A percentile compares a stretch with the other conserved stretches of the same genome.
These are phyloP conservation scores for Aquilaria sinensis DNA, from an alignment of 345 rosid genomes.

Conservation along the genomic window DNA sequence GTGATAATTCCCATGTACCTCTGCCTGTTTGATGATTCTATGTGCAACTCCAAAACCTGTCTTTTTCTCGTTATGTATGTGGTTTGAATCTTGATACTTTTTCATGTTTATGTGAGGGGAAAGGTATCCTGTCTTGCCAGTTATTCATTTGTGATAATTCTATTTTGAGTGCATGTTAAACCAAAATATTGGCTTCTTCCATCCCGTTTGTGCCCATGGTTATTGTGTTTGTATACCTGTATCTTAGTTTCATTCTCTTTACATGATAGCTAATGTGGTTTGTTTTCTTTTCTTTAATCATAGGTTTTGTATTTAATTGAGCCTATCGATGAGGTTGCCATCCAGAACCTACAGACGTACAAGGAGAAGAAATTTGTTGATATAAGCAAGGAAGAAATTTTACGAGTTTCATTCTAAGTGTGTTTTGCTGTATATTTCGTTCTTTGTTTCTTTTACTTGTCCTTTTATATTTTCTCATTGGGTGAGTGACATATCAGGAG, in stretches of 20 bases:
- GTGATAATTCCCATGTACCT: too few species aligned
- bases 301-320: constrained; percentile 90
- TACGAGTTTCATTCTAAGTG: neutral
- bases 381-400: constrained; percentile 93
- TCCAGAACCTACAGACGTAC: constrained; percentile 92
- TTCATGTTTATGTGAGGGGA: too few species aligned
- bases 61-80: too few species aligned
- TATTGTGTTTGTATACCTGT: neutral
- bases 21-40: too few species aligned
- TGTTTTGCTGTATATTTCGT: neutral
- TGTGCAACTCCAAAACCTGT: too few species aligned
- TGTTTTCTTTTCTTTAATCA: constrained; percentile 9
- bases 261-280: constrained; percentile 12
- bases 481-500: constrained; percentile 37
- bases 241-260: neutral
- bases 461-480: constrained; percentile 2
- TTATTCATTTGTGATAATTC: neutral
- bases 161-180: neutral
- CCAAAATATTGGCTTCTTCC: neutral
- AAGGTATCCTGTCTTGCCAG: too few species aligned
- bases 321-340: constrained; percentile 97
- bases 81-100: too few species aligned
- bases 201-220: neutral
- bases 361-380: constrained; percentile 98
- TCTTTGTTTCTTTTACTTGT: neutral